Conservation (phyloP, 2,329 filamentous ascomycete genomes). For the Aspergillus flavus region DNA sequence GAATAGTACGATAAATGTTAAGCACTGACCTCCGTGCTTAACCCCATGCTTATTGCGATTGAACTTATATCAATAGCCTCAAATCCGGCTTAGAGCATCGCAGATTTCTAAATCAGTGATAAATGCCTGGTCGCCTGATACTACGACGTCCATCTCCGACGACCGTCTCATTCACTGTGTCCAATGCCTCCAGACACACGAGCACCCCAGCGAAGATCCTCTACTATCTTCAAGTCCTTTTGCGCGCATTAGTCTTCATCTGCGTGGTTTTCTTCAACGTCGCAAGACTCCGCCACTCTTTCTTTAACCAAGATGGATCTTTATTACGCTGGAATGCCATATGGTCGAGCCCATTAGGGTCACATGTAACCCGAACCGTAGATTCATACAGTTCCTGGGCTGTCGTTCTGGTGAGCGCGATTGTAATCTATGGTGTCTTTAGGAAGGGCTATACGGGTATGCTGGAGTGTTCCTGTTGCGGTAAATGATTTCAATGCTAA, state of each 20-base stretch:
- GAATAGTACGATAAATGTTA: constrained; percentile 7
- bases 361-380: constrained; percentile 37
- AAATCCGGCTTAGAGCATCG: not conserved
- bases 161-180: constrained; percentile 90
- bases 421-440: constrained; percentile 49
- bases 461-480: constrained; percentile 23
- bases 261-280: constrained; percentile 41
- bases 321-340: constrained; percentile 34
- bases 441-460: constrained; percentile 56
- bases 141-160: constrained; percentile 70
- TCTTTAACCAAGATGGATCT: constrained; percentile 29
- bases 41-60: not conserved
- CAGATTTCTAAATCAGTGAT: not conserved
- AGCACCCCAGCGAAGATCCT: constrained; percentile 50
- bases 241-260: constrained; percentile 49
- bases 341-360: constrained; percentile 38
- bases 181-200: constrained; percentile 65
- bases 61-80: not conserved
- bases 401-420: constrained; percentile 40
- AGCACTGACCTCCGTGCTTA: not conserved
- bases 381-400: constrained; percentile 46
- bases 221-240: constrained; percentile 47
- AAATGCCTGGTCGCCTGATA: constrained; percentile 61
- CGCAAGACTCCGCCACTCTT: constrained; percentile 34
- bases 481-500: constrained; percentile 4